Conservation (phyloP, 2,329 filamentous ascomycete genomes). For the Fusarium incarnatum region DNA sequence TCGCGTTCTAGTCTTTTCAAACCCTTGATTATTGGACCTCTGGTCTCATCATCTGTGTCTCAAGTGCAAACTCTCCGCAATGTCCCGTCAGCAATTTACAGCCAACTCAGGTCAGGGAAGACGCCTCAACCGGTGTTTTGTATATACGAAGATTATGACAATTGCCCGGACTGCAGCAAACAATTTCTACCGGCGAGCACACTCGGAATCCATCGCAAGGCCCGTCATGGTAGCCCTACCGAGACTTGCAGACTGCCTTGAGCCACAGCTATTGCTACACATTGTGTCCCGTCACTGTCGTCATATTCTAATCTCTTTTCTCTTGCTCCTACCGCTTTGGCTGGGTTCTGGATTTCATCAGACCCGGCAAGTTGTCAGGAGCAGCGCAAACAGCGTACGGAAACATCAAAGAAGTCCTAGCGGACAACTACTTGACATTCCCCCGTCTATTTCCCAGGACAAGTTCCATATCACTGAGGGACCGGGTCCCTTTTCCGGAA, state of each 20-base stretch:
- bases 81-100: not conserved
- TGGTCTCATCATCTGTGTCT: not conserved
- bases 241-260: not conserved
- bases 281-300: not conserved
- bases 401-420: not conserved
- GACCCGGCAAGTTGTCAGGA: not conserved
- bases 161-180: not conserved
- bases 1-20: not conserved
- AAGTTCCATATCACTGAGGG: too few relatives aligned
- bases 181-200: not conserved
- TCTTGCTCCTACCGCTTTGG: not conserved
- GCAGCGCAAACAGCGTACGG: not conserved
- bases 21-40: not conserved
- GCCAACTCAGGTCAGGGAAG: too few relatives aligned
- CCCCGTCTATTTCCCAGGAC: too few relatives aligned
- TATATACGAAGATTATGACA: not conserved
- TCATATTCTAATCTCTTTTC: not conserved
- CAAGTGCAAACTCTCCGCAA: not conserved
- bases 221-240: fast-evolving
- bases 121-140: too few relatives aligned
- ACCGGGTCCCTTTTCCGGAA: too few relatives aligned
- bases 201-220: not conserved
- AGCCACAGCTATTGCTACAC: not conserved
- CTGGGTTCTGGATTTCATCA: not conserved
- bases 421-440: too few relatives aligned